A percentile compares a stretch with the other conserved stretches of the same genome.
These are phyloP conservation scores for Lepiota venenata DNA, from an alignment of 768 basidiomycete genomes.

Conservation along the genomic window DNA sequence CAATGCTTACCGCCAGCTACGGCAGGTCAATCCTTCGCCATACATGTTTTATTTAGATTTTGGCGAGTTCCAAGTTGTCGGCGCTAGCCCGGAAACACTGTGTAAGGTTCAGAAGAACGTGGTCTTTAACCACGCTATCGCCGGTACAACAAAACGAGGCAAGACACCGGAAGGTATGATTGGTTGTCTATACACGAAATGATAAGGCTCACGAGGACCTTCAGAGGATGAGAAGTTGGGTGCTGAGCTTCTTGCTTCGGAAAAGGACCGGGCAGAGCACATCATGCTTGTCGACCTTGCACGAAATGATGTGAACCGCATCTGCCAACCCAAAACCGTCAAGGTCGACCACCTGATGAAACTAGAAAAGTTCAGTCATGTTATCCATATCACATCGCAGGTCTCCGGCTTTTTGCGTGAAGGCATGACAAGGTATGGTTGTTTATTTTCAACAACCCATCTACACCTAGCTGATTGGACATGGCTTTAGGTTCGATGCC, in stretches of 20 bases:
- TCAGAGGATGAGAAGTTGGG: constrained; percentile 89
- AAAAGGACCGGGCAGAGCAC: constrained; percentile 96
- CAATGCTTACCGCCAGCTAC: constrained; percentile 92
- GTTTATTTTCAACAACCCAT: background rate
- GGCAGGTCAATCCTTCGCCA: constrained; percentile 95
- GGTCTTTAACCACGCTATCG: constrained; percentile 97
- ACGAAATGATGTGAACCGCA: constrained; percentile 96
- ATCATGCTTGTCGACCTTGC: constrained; percentile 99
- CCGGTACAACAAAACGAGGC: constrained; percentile 89
- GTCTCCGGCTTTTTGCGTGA: constrained; percentile 84
- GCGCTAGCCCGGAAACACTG: constrained; percentile 95
- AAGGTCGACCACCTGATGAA: constrained; percentile 95
- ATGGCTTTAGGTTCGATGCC: constrained; percentile 77
- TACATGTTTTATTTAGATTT: constrained; percentile 99
- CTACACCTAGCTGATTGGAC: constrained; percentile 6
- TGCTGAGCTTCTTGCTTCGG: constrained; percentile 70
- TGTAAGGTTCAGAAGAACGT: constrained; percentile 92
- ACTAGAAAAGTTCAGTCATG: constrained; percentile 95
- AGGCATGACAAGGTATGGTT: constrained; percentile 70
- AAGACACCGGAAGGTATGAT: constrained; percentile 76
- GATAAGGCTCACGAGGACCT: constrained; percentile 12
- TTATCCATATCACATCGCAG: constrained; percentile 96
- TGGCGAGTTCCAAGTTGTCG: constrained; percentile 91
- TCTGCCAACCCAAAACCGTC: constrained; percentile 92
- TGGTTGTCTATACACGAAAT: background rate